A percentile compares a stretch with the other conserved stretches of the same genome.
Conservation (phyloP, 1,139 yeast genomes). For the Lodderomyces margitis region DNA sequence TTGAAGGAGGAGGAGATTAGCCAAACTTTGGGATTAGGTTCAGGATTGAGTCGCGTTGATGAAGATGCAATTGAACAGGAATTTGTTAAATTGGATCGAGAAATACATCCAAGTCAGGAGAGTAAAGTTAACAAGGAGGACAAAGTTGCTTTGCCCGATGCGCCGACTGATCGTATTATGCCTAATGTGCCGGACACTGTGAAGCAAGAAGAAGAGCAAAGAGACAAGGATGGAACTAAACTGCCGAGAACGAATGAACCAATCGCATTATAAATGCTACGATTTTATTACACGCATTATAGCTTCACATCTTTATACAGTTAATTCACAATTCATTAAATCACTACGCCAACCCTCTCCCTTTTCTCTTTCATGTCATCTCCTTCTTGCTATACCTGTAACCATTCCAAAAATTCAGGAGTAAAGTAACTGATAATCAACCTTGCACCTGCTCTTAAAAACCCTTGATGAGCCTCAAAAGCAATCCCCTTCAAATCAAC, state of each 20-base stretch:
- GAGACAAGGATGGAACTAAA: conserved; percentile 14
- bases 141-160: conserved; percentile 19
- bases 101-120: conserved; percentile 22
- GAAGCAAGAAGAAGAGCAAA: conserved; percentile 6
- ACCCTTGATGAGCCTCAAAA: conserved; percentile 87
- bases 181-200: conserved; percentile 19
- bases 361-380: background rate
- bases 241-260: conserved; percentile 19
- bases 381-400: conserved; percentile 29
- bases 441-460: conserved; percentile 94
- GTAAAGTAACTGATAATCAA: conserved; percentile 89
- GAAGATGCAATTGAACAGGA: conserved; percentile 71
- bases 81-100: conserved; percentile 48
- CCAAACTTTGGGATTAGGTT: conserved; percentile 42
- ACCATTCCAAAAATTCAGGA: conserved; percentile 95
- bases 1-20: conserved; percentile 70
- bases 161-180: conserved; percentile 18
- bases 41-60: conserved; percentile 50
- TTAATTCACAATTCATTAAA: background rate
- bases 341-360: background rate
- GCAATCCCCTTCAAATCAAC: conserved; percentile 88
- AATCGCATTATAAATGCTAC: conserved; percentile 13
- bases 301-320: background rate
- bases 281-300: background rate
- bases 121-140: conserved; percentile 9